Evolutionary conservation across 2,329 filamentous ascomycete species (phyloP).

Genomic region (Scopulariopsis brevicaulis): DNA sequence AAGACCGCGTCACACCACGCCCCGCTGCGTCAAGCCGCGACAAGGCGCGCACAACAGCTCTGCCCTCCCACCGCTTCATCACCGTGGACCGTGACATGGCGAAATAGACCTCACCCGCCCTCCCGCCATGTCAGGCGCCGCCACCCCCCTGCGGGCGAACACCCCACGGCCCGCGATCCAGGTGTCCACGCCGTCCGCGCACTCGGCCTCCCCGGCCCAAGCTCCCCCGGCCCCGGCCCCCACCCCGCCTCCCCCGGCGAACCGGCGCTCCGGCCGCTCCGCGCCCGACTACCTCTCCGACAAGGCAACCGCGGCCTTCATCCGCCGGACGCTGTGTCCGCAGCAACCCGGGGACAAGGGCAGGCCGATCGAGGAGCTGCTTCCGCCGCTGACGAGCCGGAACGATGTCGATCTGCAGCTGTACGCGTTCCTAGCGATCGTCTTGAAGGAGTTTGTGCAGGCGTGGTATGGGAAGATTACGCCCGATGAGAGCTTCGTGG

Average conservation of each 20-base stretch:
- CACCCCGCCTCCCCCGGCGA: not conserved
- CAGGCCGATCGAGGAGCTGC: constrained; percentile 60
- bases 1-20: too few relatives aligned
- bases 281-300: constrained; percentile 53
- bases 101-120: not conserved
- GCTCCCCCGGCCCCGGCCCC: not conserved
- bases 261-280: constrained; percentile 16
- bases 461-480: constrained; percentile 92
- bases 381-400: constrained; percentile 86
- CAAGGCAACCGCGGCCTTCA: constrained; percentile 66
- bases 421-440: constrained; percentile 76
- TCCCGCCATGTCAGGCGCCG: not conserved
- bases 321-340: constrained; percentile 76
- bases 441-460: constrained; percentile 82
- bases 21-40: too few relatives aligned
- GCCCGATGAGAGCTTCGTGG: constrained; percentile 75
- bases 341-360: constrained; percentile 48
- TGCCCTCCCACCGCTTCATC: too few relatives aligned
- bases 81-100: not conserved
- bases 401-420: constrained; percentile 90
- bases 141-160: not conserved
- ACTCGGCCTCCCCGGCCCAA: not conserved
- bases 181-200: not conserved
- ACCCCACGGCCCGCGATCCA: not conserved
- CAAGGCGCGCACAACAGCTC: too few relatives aligned